phyloP scores from a whole-genome alignment of 2,329 filamentous ascomycete species.

The Cercospora beticola region DNA sequence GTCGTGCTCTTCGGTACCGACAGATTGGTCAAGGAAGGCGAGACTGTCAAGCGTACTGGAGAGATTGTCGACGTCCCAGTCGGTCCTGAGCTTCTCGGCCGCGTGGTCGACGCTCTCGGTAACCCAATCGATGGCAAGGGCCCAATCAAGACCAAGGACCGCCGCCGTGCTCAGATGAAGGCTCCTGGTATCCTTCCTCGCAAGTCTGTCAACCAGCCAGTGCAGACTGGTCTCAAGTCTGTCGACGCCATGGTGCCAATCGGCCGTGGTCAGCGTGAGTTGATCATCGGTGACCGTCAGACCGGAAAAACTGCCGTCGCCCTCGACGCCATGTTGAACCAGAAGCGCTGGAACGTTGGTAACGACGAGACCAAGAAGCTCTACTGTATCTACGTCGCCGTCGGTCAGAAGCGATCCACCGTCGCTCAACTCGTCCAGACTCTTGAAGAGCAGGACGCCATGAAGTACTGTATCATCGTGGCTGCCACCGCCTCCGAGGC shows the following conservation, averaged over 20 bases:
- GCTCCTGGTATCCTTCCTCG: constrained; percentile 97
- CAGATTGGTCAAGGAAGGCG: constrained; percentile 98
- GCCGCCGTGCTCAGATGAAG: constrained; percentile 96
- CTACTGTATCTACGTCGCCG: constrained; percentile 98
- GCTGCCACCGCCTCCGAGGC: constrained; percentile 97
- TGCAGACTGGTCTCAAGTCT: constrained; percentile 99
- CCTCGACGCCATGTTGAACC: constrained; percentile 97
- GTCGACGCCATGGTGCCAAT: constrained; percentile 99
- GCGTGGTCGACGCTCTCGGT: constrained; percentile 97
- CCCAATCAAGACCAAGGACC: constrained; percentile 87
- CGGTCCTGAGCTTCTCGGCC: constrained; percentile 86
- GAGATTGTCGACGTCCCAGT: constrained; percentile 99
- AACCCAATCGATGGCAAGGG: constrained; percentile 99
- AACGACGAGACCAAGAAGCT: constrained; percentile 96
- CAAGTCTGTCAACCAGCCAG: constrained; percentile 94
- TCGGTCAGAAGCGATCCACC: constrained; percentile 99
- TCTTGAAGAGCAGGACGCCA: constrained; percentile 98
- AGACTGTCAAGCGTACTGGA: constrained; percentile 99
- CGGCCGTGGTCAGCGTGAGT: constrained; percentile 99
- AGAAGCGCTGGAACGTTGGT: constrained; percentile 93
- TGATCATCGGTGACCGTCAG: constrained; percentile 99
- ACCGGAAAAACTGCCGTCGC: constrained; percentile 99
- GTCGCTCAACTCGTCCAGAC: constrained; percentile 99
- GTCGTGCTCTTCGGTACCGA: constrained; percentile 99
- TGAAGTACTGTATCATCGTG: constrained; percentile 95